Base-by-base conservation (phyloP, 768 basidiomycete genomes). In the Kwoniella dejecticola region DNA sequence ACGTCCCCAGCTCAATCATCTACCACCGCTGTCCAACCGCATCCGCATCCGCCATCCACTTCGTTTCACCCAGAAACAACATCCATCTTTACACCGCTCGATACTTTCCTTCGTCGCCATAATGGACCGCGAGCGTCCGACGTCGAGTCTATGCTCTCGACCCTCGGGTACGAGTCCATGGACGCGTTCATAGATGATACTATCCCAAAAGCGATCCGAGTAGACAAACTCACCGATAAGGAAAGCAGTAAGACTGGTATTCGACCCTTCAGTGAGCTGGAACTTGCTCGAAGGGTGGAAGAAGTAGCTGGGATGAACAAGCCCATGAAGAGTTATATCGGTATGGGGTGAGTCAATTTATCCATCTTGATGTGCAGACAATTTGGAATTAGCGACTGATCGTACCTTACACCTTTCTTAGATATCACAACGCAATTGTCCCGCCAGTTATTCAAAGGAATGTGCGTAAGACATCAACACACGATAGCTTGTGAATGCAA, bases 361-460 rank as follows among this genome's bases (percentile, higher is more conserved):
- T 15, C 15, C 15, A 7, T 36, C 7, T 36, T 36, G 33, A 36
- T 7, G 7, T 15, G 33, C 19, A 42, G 41, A 7, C 7, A 42
- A 42, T 24, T 23, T 19, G n/a, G 23, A n/a, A 27, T 21, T 13
- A 19, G 33, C 27, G 50, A 60, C 49, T 61, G 59, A 66, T 27
- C 13, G 17, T 23, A 24, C 4, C 38, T 15, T 1, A 24, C 36
- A 26, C 23, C 8, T 15, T 24, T 44, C 7, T 12, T 30, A 74
- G 73, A 8, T 99, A 96, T 80, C 90, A 94, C 75, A 87, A 87
- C 67, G 91, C 93, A 2, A 90, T 95, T 46, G 90, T 95, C 4
- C 94, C 94, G n/a, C 89, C 90, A 7, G 91, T 96, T 50, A 91
- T 96, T 79, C 83, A 95, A 70, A 88, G 94, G 64, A 96, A 95